Conservation (phyloP, 2,329 filamentous ascomycete species). For the Aureobasidium sp. region DNA sequence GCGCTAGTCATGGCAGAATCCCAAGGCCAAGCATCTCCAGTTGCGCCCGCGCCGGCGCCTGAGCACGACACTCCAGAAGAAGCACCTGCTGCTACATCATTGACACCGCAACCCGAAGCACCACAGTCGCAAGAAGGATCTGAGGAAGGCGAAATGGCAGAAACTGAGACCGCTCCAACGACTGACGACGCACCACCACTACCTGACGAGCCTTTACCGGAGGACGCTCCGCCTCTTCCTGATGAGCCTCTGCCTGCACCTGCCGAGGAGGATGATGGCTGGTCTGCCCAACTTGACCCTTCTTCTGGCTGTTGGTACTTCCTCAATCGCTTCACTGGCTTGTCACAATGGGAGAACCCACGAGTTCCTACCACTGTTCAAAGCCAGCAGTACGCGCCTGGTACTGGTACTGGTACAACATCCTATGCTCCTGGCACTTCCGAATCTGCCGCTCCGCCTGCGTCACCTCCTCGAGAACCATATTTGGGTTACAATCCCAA, state of each 20-base stretch:
- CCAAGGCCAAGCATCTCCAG: background rate
- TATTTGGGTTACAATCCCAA: conserved; percentile 86
- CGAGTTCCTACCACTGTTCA: conserved; percentile 42
- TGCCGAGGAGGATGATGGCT: conserved; percentile 55
- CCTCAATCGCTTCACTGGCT: conserved; percentile 69
- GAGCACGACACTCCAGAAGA: background rate
- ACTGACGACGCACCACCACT: conserved; percentile 19
- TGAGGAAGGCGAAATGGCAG: conserved; percentile 17
- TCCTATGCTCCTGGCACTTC: conserved; percentile 13
- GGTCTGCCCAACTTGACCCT: conserved; percentile 73
- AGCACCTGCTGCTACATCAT: background rate
- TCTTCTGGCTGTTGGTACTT: conserved; percentile 68
- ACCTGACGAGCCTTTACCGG: conserved; percentile 17
- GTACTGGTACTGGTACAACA: conserved; percentile 4
- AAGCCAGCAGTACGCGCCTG: conserved; percentile 7
- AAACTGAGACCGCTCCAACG: conserved; percentile 18
- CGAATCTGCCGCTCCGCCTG: conserved; percentile 3
- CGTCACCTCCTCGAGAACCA: conserved; percentile 31
- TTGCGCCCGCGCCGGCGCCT: background rate
- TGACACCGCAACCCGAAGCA: background rate
- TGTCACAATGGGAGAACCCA: conserved; percentile 81
- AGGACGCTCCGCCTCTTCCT: conserved; percentile 33
- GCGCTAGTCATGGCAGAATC: conserved; percentile 10
- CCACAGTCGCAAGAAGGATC: conserved; percentile 13
- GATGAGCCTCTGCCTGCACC: conserved; percentile 43